These are phyloP conservation scores for Coprinopsis sp. DNA, from an alignment of 768 basidiomycete species.

Conservation along the genomic window DNA sequence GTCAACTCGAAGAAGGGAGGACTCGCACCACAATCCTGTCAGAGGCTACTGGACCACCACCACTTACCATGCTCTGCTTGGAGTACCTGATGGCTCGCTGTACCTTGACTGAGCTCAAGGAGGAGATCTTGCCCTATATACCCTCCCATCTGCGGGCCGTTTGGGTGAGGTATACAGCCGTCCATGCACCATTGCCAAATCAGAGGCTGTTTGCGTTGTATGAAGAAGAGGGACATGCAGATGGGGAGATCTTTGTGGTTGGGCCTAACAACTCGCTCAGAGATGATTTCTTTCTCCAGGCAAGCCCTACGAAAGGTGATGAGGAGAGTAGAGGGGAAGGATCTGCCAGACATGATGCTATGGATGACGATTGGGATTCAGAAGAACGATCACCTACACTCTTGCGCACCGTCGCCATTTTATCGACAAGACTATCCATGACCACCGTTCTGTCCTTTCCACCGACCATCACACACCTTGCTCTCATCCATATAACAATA, in stretches of 20 bases:
- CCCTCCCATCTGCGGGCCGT: constrained; percentile 56
- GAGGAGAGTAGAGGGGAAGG: neutral
- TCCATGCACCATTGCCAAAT: constrained; percentile 51
- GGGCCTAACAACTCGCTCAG: constrained; percentile 46
- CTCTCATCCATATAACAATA: constrained; percentile 47
- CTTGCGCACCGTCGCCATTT: constrained; percentile 45
- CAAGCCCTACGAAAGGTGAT: constrained; percentile 6
- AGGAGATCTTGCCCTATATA: constrained; percentile 45
- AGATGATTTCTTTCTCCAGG: constrained; percentile 37
- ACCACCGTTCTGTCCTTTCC: constrained; percentile 50
- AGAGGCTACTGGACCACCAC: constrained; percentile 33
- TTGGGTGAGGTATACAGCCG: constrained; percentile 53
- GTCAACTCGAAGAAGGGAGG: constrained; percentile 23
- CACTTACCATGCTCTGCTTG: constrained; percentile 56
- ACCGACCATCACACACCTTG: constrained; percentile 59
- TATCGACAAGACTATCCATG: constrained; percentile 43
- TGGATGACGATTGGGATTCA: constrained; percentile 43
- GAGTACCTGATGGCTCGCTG: constrained; percentile 38
- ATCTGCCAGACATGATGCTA: constrained; percentile 1
- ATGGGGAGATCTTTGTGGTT: constrained; percentile 62
- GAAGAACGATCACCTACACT: constrained; percentile 29
- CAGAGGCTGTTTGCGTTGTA: constrained; percentile 48
- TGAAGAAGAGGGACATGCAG: constrained; percentile 46
- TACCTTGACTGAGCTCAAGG: constrained; percentile 37
- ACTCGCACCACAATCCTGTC: no score